A percentile compares a stretch with the other conserved stretches of the same genome.
Conservation (phyloP, 2,329 filamentous ascomycete species). For the Emergomyces pasteurianus region DNA sequence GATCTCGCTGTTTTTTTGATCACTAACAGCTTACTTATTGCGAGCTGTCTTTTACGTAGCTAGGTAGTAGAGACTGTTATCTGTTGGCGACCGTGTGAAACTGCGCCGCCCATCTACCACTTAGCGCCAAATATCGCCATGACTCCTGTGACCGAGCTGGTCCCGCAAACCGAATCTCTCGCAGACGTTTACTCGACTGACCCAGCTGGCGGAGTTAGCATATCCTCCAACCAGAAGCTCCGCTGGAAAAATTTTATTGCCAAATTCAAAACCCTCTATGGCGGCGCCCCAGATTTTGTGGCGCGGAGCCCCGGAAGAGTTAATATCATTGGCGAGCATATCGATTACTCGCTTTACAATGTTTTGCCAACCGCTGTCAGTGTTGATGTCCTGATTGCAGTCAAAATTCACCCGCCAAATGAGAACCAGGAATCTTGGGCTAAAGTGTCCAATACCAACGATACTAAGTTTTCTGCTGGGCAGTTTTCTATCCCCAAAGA, state of each 20-base stretch:
- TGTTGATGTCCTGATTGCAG: slow-evolving; percentile 79
- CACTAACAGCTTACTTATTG: background rate
- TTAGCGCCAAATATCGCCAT: background rate
- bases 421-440: slow-evolving; percentile 46
- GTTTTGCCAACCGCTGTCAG: slow-evolving; percentile 93
- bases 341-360: slow-evolving; percentile 95
- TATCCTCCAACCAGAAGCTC: slow-evolving; percentile 52
- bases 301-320: slow-evolving; percentile 86
- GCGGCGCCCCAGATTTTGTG: slow-evolving; percentile 62
- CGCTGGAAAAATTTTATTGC: slow-evolving; percentile 66
- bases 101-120: background rate
- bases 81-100: background rate
- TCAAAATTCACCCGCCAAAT: slow-evolving; percentile 39
- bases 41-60: background rate
- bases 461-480: slow-evolving; percentile 60
- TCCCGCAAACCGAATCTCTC: slow-evolving; percentile 64
- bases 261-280: slow-evolving; percentile 60
- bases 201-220: slow-evolving; percentile 61
- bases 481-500: slow-evolving; percentile 59
- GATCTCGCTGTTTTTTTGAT: background rate
- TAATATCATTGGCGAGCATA: slow-evolving; percentile 98
- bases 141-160: slow-evolving; percentile 27
- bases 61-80: background rate
- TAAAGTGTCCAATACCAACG: slow-evolving; percentile 67
- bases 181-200: slow-evolving; percentile 73